Evolutionary conservation across 2,329 filamentous ascomycete genomes (phyloP).

Genomic region (Colletotrichum liaoningense): DNA sequence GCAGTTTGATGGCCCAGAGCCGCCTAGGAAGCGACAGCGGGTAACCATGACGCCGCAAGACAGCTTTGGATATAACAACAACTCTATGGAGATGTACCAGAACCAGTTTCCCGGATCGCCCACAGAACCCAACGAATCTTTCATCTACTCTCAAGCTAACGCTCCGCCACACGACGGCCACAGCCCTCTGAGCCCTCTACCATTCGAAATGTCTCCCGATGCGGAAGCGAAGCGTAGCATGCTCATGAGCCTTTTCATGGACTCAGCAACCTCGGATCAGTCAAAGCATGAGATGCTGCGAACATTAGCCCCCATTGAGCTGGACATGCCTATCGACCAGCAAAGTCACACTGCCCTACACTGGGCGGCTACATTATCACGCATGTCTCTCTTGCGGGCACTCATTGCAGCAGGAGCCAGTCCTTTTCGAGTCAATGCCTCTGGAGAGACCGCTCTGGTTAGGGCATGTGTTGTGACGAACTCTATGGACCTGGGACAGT

Average conservation of each 20-base stretch:
- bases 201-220: slow-evolving; percentile 69
- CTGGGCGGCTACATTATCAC: slow-evolving; percentile 94
- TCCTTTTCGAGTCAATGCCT: slow-evolving; percentile 87
- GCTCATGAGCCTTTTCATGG: slow-evolving; percentile 85
- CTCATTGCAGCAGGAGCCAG: slow-evolving; percentile 88
- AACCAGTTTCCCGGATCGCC: slow-evolving; percentile 75
- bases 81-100: slow-evolving; percentile 59
- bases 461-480: slow-evolving; percentile 94
- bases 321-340: slow-evolving; percentile 92
- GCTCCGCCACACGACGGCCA: slow-evolving; percentile 55
- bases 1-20: slow-evolving; percentile 65
- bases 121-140: slow-evolving; percentile 84
- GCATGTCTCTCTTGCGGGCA: slow-evolving; percentile 83
- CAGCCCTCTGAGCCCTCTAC: slow-evolving; percentile 73
- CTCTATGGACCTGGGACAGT: slow-evolving; percentile 90
- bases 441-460: slow-evolving; percentile 93
- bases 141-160: slow-evolving; percentile 70
- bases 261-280: slow-evolving; percentile 76
- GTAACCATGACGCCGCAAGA: slow-evolving; percentile 66
- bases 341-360: slow-evolving; percentile 92
- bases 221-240: slow-evolving; percentile 84
- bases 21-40: slow-evolving; percentile 82
- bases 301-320: slow-evolving; percentile 80
- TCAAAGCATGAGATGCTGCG: slow-evolving; percentile 82
- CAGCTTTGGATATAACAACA: slow-evolving; percentile 66